Percentiles rank a stretch among this genome's conserved stretches.
Conservation (phyloP, 139 green algal genomes). For the Bryopsis sp. region DNA sequence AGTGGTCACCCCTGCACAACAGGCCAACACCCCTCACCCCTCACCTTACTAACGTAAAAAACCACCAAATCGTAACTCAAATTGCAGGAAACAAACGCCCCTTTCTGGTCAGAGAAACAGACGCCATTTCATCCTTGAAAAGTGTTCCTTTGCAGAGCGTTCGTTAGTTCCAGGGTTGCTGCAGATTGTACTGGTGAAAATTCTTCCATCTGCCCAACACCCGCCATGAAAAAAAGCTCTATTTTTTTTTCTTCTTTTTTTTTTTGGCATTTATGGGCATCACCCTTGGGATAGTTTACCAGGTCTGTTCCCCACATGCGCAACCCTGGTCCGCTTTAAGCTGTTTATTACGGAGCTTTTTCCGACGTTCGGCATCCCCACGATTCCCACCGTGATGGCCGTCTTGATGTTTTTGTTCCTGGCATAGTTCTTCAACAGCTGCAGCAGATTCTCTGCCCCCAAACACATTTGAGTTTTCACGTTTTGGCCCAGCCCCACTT, state of each 20-base stretch:
- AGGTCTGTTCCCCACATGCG: conserved; percentile 74
- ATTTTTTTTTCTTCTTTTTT: too few species aligned
- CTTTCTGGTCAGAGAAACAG: too few species aligned
- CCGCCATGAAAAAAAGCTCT: too few species aligned
- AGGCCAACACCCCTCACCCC: not conserved
- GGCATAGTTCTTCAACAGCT: conserved; percentile 98
- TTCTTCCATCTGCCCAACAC: too few species aligned
- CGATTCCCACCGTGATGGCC: conserved; percentile 90
- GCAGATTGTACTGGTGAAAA: too few species aligned
- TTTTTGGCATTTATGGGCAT: too few species aligned
- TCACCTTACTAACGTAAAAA: too few species aligned
- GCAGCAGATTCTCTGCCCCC: conserved; percentile 87
- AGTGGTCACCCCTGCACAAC: conserved; percentile 61
- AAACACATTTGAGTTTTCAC: conserved; percentile 34
- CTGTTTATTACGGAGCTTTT: conserved; percentile 97
- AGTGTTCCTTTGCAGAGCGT: too few species aligned
- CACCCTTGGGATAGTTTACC: too few species aligned
- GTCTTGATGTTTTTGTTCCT: conserved; percentile 77
- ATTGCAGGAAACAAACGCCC: too few species aligned
- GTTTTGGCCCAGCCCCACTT: not conserved
- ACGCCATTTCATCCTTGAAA: not conserved
- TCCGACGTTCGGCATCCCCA: conserved; percentile 97
- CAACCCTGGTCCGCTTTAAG: conserved; percentile 78
- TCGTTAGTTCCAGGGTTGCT: too few species aligned
- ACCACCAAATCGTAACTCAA: too few species aligned